Conservation (phyloP, 2,329 filamentous ascomycete genomes). For the Ophiostoma montium region DNA sequence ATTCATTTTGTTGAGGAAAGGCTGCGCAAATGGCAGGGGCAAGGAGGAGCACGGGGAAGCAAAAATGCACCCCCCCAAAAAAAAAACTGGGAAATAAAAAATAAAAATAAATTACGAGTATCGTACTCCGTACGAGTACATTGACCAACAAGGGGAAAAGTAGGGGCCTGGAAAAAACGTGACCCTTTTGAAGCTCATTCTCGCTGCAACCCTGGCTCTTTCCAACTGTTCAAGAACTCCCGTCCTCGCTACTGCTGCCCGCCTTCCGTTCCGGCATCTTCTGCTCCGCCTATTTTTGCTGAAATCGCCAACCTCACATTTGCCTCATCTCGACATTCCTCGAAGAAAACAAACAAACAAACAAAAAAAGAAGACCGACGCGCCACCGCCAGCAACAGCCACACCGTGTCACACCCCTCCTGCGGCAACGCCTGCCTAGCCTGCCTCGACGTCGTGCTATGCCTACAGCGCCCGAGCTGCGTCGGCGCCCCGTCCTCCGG, state of each 20-base stretch:
- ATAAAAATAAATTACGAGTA: background rate
- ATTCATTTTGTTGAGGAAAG: constrained; percentile 6
- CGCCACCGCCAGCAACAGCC: background rate
- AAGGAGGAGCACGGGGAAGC: constrained; percentile 5
- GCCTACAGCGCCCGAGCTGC: constrained; percentile 5
- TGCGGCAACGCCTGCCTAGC: constrained; percentile 9
- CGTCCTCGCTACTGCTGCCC: background rate
- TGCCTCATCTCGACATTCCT: background rate
- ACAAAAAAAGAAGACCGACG: background rate
- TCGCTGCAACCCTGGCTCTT: too few relatives aligned
- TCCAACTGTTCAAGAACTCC: background rate
- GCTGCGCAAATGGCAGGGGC: constrained; percentile 7
- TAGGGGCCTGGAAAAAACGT: background rate
- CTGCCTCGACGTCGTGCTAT: constrained; percentile 7
- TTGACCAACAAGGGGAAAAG: background rate
- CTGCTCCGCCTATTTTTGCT: background rate
- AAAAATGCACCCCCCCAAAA: constrained; percentile 1
- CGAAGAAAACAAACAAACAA: too few relatives aligned
- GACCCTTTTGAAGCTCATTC: constrained; percentile 1
- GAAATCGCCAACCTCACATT: background rate
- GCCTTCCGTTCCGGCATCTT: background rate
- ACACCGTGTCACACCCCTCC: background rate
- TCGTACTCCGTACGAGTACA: too few relatives aligned
- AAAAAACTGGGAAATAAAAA: background rate
- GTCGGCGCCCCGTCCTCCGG: constrained; percentile 7